Evolutionary conservation across 2,329 filamentous ascomycete species (phyloP).

Genomic region (Aspergillus novoparasiticus): DNA sequence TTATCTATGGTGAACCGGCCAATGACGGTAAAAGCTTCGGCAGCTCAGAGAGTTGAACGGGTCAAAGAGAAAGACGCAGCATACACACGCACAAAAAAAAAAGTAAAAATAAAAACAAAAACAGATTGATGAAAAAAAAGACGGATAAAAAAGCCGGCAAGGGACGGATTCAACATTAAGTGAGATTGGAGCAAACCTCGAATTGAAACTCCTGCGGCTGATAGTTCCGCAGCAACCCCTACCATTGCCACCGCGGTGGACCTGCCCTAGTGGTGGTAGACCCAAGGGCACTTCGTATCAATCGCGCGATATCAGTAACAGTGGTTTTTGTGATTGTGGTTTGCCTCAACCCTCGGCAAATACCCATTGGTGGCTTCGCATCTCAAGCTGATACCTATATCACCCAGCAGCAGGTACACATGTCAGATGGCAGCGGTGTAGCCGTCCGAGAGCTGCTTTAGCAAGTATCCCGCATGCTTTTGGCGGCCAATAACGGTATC

Average conservation of each 20-base stretch:
- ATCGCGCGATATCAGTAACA: conserved; percentile 1
- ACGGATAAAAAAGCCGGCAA: neutral
- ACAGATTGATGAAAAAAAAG: neutral
- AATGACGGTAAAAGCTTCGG: neutral
- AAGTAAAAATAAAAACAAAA: neutral
- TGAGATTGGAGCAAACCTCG: neutral
- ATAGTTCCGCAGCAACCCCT: conserved; percentile 2
- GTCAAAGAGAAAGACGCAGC: neutral
- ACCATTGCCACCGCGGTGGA: neutral
- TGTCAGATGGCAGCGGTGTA: neutral
- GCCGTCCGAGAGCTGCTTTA: neutral
- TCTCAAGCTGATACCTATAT: conserved; percentile 1
- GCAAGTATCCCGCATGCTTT: neutral
- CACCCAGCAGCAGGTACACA: neutral
- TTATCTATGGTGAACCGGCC: neutral
- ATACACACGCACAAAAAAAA: neutral
- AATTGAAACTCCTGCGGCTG: neutral
- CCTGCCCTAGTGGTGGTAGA: neutral
- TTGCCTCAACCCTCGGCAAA: neutral
- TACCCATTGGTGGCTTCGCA: neutral
- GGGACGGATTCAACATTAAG: neutral
- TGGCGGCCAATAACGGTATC: neutral
- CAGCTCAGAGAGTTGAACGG: neutral
- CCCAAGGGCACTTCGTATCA: neutral
- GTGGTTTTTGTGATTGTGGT: neutral